Percentiles rank a stretch among this genome's conserved stretches.
Conservation (phyloP, 2,329 filamentous ascomycete genomes). For the Neonectria hederae region DNA sequence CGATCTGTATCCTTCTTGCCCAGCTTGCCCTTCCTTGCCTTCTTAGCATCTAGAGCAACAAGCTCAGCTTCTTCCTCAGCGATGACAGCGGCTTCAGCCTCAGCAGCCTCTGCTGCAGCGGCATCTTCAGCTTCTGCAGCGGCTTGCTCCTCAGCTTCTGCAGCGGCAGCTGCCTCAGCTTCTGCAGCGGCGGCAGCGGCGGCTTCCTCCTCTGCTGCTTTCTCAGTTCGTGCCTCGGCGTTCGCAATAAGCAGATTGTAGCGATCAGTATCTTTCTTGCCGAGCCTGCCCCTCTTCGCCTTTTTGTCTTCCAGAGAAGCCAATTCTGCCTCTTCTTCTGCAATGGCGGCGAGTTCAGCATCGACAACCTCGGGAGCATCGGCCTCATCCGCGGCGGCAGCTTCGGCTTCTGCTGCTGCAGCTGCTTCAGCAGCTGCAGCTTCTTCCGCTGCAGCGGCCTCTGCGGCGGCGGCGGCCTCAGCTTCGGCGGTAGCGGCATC, state of each 20-base stretch:
- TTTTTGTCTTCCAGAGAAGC: constrained; percentile 51
- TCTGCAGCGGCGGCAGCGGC: constrained; percentile 28
- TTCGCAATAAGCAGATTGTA: constrained; percentile 50
- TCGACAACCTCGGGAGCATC: constrained; percentile 10
- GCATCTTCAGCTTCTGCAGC: constrained; percentile 50
- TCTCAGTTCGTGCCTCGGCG: constrained; percentile 49
- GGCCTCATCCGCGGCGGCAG: neutral
- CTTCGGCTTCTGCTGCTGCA: constrained; percentile 20
- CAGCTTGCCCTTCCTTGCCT: constrained; percentile 33
- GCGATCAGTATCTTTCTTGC: constrained; percentile 58
- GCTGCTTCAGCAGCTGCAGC: constrained; percentile 10
- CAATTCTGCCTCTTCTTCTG: constrained; percentile 25
- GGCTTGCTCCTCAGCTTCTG: constrained; percentile 47
- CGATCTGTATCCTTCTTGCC: constrained; percentile 37
- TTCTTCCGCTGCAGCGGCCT: constrained; percentile 14
- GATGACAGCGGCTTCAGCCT: constrained; percentile 26
- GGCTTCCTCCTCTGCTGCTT: constrained; percentile 44
- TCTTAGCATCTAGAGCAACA: constrained; percentile 31
- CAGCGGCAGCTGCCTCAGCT: constrained; percentile 27
- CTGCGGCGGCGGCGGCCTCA: constrained; percentile 5
- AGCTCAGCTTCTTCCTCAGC: constrained; percentile 38
- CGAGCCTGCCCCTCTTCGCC: constrained; percentile 57
- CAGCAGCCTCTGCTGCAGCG: constrained; percentile 22
- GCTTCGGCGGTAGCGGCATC: constrained; percentile 34
- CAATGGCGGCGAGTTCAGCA: constrained; percentile 19